phyloP scores from a whole-genome alignment of 1,284 basidiomycete genomes.

The Thelephora terrestris region DNA sequence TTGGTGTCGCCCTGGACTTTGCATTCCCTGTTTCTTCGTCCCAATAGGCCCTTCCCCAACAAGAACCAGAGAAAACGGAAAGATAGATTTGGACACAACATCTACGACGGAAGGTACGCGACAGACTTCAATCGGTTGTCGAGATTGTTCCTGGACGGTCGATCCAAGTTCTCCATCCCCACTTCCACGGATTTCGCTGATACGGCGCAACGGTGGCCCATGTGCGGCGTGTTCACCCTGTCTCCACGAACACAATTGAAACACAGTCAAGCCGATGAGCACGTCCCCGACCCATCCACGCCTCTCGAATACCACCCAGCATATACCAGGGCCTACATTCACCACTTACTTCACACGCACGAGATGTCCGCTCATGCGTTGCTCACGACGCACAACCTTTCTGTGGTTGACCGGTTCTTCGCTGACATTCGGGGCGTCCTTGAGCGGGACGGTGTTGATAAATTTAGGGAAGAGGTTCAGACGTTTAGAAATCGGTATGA shows the following conservation, averaged over 20 bases:
- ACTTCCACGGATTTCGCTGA: no score
- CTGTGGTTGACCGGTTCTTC: conserved; percentile 56
- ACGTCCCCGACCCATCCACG: conserved; percentile 1
- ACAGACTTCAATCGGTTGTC: conserved; percentile 50
- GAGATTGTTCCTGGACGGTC: conserved; percentile 26
- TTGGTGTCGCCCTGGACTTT: conserved; percentile 71
- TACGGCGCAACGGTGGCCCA: conserved; percentile 12
- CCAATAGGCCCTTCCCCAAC: neutral
- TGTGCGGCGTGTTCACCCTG: conserved; percentile 58
- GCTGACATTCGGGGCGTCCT: conserved; percentile 40
- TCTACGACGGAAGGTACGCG: conserved; percentile 50
- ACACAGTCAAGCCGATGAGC: conserved; percentile 40
- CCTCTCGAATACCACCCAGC: conserved; percentile 21
- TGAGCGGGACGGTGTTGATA: conserved; percentile 9
- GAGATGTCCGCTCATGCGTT: conserved; percentile 77
- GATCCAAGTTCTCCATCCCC: conserved; percentile 2
- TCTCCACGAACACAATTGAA: conserved; percentile 27
- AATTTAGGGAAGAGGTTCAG: conserved; percentile 38
- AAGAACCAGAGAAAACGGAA: conserved; percentile 15
- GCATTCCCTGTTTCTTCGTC: conserved; percentile 43
- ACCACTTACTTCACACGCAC: conserved; percentile 77
- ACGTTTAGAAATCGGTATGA: conserved; percentile 45
- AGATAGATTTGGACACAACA: conserved; percentile 54
- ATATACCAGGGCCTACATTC: conserved; percentile 63
- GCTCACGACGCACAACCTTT: conserved; percentile 63